phyloP scores from a whole-genome alignment of 768 basidiomycete species.

The Boletellus sp. region DNA sequence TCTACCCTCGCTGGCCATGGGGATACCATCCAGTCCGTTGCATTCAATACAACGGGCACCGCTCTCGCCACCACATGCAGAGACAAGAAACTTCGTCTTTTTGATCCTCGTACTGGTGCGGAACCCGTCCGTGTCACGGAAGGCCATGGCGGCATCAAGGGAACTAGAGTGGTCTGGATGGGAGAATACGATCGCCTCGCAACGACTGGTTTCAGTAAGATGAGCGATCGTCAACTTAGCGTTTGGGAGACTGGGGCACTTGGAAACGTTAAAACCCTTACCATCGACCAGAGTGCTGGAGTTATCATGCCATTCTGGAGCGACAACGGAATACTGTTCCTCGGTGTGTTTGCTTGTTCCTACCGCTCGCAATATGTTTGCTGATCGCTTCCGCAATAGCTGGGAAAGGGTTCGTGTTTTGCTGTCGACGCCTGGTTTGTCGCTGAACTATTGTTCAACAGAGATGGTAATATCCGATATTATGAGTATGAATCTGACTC shows the following conservation, averaged over 20 bases:
- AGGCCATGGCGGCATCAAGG: slow-evolving; percentile 92
- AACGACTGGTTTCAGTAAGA: slow-evolving; percentile 95
- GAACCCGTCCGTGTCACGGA: slow-evolving; percentile 83
- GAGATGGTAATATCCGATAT: slow-evolving; percentile 97
- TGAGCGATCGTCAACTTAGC: slow-evolving; percentile 88
- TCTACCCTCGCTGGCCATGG: slow-evolving; percentile 67
- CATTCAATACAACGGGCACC: slow-evolving; percentile 79
- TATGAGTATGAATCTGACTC: slow-evolving; percentile 91
- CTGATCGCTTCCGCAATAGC: slow-evolving; percentile 37
- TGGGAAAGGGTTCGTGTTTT: slow-evolving; percentile 74
- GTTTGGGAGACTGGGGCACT: slow-evolving; percentile 87
- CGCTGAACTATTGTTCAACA: slow-evolving; percentile 28
- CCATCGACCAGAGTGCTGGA: slow-evolving; percentile 86
- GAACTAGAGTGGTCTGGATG: slow-evolving; percentile 85
- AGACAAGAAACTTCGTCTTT: slow-evolving; percentile 88
- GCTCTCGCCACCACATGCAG: slow-evolving; percentile 85
- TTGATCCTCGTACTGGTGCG: slow-evolving; percentile 80
- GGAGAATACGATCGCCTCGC: slow-evolving; percentile 85
- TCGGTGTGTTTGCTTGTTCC: slow-evolving; percentile 44
- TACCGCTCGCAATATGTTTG: background rate
- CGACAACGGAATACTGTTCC: slow-evolving; percentile 88
- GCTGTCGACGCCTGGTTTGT: background rate
- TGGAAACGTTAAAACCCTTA: slow-evolving; percentile 69
- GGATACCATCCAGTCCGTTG: slow-evolving; percentile 83
- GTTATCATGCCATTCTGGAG: slow-evolving; percentile 98